Evolutionary conservation across 2,329 filamentous ascomycete genomes (phyloP), one percentile per base, ranked within the genome.

Genomic region (Alternaria consortialis): DNA sequence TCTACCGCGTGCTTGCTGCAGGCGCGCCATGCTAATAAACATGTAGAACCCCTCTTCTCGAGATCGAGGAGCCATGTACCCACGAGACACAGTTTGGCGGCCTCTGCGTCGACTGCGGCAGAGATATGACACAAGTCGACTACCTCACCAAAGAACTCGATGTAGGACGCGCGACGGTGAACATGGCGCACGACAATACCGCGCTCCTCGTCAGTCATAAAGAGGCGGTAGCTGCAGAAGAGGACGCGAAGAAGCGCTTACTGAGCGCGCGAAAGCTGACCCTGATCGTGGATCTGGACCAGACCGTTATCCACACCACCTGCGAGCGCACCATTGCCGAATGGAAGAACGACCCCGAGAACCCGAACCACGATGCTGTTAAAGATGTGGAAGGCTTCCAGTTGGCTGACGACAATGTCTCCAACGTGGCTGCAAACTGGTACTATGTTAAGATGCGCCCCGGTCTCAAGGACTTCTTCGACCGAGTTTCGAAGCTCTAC

Each of bases 401-500:
- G 81, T 86, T 99, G 40, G 86, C 90, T 43, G 94, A 99, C 66
- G 93, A 97, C 63, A 76, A 74, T 36, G 67, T 77, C 4, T 70
- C 75, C 29, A 71, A 77, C 25, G 74, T 78, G 37, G 74, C 74
- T 20, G 74, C 75, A 2, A 79, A 79, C 70, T 97, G 91, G 86
- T 99, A 99, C 80, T 99, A 98, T 80, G 97, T 99, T 83, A 99
- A 99, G 82, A 88, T 97, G 81, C 92, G 95, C 36, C 95, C 95
- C 0, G 93, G 94, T 3, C 82, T 98, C 52, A 84, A 88, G 64
- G 87, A 90, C 42, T 99, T 99, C 74, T 84, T 99, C 50, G 84
- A 91, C 60, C 87, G 88, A 53, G 86, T 97, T 48, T 88, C 93
- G 1, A 86, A 89, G 72, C 83, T 95, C 72, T 99, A 95, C 80